Percentiles rank a stretch among this genome's conserved stretches.
phyloP scores from a whole-genome alignment of 768 basidiomycete species.

The Kwoniella bestiolae region DNA sequence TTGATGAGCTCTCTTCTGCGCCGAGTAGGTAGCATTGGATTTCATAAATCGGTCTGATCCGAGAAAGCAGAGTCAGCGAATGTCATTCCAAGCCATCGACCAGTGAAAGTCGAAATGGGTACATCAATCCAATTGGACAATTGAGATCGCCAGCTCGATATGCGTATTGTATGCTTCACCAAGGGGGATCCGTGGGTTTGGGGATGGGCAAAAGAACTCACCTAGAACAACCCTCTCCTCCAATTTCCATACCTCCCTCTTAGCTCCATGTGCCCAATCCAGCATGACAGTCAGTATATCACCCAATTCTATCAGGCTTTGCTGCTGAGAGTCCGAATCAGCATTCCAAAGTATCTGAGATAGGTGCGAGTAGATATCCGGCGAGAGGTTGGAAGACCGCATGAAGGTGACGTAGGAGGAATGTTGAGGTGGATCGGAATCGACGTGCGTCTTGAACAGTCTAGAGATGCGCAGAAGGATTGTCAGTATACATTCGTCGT shows the following conservation, averaged over 20 bases:
- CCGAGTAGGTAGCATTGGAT: constrained; percentile 30
- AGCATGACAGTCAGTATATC: constrained; percentile 43
- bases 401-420: constrained; percentile 30
- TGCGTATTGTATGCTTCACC: too few relatives aligned
- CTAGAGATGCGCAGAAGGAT: background rate
- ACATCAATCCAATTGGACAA: too few relatives aligned
- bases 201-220: too few relatives aligned
- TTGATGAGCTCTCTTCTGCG: constrained; percentile 44
- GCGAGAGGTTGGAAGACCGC: constrained; percentile 6
- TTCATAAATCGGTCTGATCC: constrained; percentile 43
- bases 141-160: too few relatives aligned
- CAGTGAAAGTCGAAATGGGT: too few relatives aligned
- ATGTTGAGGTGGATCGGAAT: constrained; percentile 14
- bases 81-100: too few relatives aligned
- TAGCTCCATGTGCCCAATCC: constrained; percentile 24
- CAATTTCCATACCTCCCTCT: constrained; percentile 37
- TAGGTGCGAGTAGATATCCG: constrained; percentile 27
- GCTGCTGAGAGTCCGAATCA: constrained; percentile 18
- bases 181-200: too few relatives aligned
- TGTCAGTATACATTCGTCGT: background rate
- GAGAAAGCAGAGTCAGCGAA: background rate
- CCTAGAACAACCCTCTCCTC: constrained; percentile 45
- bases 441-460: constrained; percentile 21
- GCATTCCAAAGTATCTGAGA: constrained; percentile 34
- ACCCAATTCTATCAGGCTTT: constrained; percentile 27